Evolutionary conservation across 345 rosid species (phyloP), one percentile per base, ranked within the genome.

Genomic region (Moringa oleifera): DNA sequence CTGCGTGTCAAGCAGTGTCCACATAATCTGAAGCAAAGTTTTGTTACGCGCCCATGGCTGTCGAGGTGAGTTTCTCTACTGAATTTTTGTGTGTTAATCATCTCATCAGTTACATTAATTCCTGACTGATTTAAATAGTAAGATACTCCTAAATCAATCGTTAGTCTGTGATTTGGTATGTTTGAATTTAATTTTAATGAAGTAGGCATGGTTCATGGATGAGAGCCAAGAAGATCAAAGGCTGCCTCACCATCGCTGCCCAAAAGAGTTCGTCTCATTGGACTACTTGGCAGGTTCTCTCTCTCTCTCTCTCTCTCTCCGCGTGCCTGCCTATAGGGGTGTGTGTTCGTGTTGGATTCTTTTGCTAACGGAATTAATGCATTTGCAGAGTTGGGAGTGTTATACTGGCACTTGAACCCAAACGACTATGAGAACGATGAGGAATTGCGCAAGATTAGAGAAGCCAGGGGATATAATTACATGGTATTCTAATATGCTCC

Each of bases 351-450:
- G 9, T 41, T 41, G 47, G 1, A 11, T 9, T 41, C 12, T 41
- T 41, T 9, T 1, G 13, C 3, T 41, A 41, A 41, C 47, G 16
- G 12, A 41, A 15, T 41, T 7, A 41, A 4, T 41, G 47, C 6
- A 16, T 25, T 46, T 62, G 76, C 79, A 89, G 96, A 81, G 33
- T 59, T 85, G 62, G 98, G 98, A 59, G 87, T 89, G 56, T 55
- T 92, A 51, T 84, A 79, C 67, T 92, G 98, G 98, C 75, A 79
- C 23, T 71, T 89, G 87, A 87, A 85, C 58, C 95, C 88, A 1
- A 62, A 74, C 21, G 72, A 80, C 69, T 85, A 83, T n/a, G 96
- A 92, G 80, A 81, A 84, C 47, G 95, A 89, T 41, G 47, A 41
- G 13, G 47, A 41, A 41, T 41, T 41, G 47, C 47, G 47, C 47